These are phyloP conservation scores for Populus simonii DNA, from an alignment of 345 rosid species.

Conservation along the genomic window DNA sequence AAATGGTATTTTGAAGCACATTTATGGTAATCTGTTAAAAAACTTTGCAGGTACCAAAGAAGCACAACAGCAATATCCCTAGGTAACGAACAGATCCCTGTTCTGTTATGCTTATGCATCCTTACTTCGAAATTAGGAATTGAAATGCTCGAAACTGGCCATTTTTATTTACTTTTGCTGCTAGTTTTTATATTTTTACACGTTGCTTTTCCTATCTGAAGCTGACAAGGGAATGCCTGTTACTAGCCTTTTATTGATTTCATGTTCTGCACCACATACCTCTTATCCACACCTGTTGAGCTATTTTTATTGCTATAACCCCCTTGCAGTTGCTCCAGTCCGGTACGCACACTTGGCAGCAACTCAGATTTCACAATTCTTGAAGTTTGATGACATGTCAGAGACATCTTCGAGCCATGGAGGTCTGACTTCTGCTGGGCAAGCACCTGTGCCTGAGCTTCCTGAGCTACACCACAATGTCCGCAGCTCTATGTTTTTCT, in stretches of 20 bases:
- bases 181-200: not conserved
- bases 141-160: not conserved
- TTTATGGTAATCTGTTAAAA: not conserved
- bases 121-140: not conserved
- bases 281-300: not conserved
- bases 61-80: constrained; percentile 24
- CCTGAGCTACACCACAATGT: constrained; percentile 24
- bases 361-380: constrained; percentile 15
- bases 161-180: not conserved
- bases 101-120: not conserved
- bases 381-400: constrained; percentile 30
- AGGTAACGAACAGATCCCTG: constrained; percentile 13
- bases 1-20: not conserved
- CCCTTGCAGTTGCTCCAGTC: constrained; percentile 23
- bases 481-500: constrained; percentile 36
- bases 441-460: constrained; percentile 23
- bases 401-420: constrained; percentile 28
- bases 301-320: not conserved
- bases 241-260: not conserved
- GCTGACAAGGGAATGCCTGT: not conserved
- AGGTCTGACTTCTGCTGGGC: constrained; percentile 14
- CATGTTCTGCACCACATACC: not conserved
- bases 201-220: not conserved
- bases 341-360: constrained; percentile 31
- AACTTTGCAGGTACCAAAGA: constrained; percentile 24